Base-by-base conservation (phyloP, 257 asterid genomes). In the Nicotiana noctiflora region DNA sequence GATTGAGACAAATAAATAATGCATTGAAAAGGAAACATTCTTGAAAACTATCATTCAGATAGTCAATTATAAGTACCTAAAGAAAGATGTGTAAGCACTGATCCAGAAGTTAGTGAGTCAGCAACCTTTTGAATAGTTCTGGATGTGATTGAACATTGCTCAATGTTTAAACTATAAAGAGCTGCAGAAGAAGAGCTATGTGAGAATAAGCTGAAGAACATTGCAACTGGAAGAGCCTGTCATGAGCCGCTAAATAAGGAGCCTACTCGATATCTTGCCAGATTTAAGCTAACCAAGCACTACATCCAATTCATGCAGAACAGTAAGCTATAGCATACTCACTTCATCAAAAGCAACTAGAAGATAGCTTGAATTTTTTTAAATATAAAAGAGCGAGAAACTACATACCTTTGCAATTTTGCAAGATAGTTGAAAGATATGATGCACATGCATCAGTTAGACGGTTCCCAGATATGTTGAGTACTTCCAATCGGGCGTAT, bases 391-490 rank as follows among this genome's bases (percentile, higher is more conserved):
- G 68, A 79, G 63, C 79, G 52, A 76, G 80, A 32, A 80, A 80
- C 82, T 49, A 18, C 23, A 64, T 40, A 93, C 99, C 97, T 92
- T 88, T 90, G 92, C 97, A 93, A 79, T 84, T 91, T 83, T 83
- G 87, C 82, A 94, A 87, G 80, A 95, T 89, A 83, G 92, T 88
- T 76, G 96, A 92, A 80, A 95, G 88, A 89, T 90, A 92, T 84
- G 96, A 90, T 83, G 97, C 96, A 90, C 98, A 92, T 46, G 96
- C 89, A 86, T 95, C 99, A 76, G 96, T 90, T 84, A 95, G 84
- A 82, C 91, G 84, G 90, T 95, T 95, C 62, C 97, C 97, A 61
- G 98, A 91, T 81, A 95, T 81, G 82, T 95, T 89, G 80, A 93
- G 96, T 70, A 94, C 97, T 90, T 95, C 99, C 89, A 95, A 66